Evolutionary conservation across 2,329 filamentous ascomycete species (phyloP), one percentile per base, ranked within the genome.

Genomic region (Beauveria caledonica): DNA sequence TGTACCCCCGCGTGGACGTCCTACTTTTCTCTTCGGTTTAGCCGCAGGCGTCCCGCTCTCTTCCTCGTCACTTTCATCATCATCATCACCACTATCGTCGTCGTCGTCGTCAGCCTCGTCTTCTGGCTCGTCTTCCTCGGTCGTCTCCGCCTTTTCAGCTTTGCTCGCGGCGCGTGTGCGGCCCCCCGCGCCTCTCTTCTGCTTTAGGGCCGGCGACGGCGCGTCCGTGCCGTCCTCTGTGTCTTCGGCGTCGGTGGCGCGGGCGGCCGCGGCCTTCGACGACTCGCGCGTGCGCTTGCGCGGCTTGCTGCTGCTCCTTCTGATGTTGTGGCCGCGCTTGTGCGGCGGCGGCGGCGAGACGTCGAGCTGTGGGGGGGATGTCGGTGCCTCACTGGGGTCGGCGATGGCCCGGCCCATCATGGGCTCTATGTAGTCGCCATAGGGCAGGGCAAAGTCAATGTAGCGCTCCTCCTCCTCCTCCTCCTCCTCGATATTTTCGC

Each of bases 401-500:
- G 77, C 77, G 3, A 73, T 68, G 15, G 75, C 76, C 59, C 76
- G 75, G 52, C 74, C 73, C 71, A 77, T 73, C 68, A 80, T 82
- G 60, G 74, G 63, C 19, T 79, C 77, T 62, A 76, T 72, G 67
- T 77, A 82, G 1, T 78, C 74, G 17, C 68, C 68, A 9, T 57
- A 44, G 0, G 86, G 86, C 5, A 90, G 77, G 29, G 81, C 78
- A 65, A 91, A 91, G 27, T 88, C 83, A 58, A 83, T 79, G 69
- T 86, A 90, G 62, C 81, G 79, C 25, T 86, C 40, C n/a, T 21
- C 81, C 59, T 81, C 78, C 21, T 81, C 79, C 36, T 79, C 77
- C 40, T 84, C 79, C 29, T 85, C 84, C 39, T 88, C 84, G 64
- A 78, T 78, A 70, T 87, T 81, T 71, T 90, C 93, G 67, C 92